Percentiles rank a stretch among this genome's conserved stretches.
Conservation (phyloP, 1,284 basidiomycete genomes). For the Rhodotorula mucilaginosa region DNA sequence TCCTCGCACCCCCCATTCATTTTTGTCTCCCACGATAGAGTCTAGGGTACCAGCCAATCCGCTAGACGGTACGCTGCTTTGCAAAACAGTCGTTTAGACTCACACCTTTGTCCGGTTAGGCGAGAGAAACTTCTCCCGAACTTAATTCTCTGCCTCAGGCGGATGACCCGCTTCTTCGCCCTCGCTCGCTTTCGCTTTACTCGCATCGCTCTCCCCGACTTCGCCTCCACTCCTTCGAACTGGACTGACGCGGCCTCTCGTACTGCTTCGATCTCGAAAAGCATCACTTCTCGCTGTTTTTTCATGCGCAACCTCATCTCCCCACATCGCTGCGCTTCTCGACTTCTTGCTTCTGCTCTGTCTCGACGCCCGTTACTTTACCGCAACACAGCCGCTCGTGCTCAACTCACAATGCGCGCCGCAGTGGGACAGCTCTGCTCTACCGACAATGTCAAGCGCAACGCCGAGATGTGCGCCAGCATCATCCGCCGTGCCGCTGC, state of each 20-base stretch:
- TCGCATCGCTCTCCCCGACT: neutral
- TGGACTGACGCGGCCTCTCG: neutral
- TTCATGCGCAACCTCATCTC: neutral
- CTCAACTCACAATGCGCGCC: slow-evolving; percentile 32
- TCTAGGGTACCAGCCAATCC: neutral
- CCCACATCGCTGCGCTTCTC: neutral
- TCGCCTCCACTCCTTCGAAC: neutral
- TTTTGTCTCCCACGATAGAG: neutral
- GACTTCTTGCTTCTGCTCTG: neutral
- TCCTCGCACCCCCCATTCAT: neutral
- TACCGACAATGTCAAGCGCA: slow-evolving; percentile 46
- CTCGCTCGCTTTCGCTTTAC: neutral
- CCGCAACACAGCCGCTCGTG: neutral
- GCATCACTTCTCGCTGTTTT: neutral
- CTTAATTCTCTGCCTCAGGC: neutral
- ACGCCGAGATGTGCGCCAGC: slow-evolving; percentile 46
- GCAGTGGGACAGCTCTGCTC: slow-evolving; percentile 44
- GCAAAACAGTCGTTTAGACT: slow-evolving; percentile 3
- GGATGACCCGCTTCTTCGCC: neutral
- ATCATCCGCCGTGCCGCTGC: slow-evolving; percentile 51
- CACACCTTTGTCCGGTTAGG: neutral
- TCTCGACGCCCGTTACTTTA: neutral
- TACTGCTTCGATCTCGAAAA: neutral
- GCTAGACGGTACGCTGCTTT: slow-evolving; percentile 3
- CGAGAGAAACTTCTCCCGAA: no score